Conservation (phyloP, 2,329 filamentous ascomycete genomes). For the Graphilbum ipis-grandicollis region DNA sequence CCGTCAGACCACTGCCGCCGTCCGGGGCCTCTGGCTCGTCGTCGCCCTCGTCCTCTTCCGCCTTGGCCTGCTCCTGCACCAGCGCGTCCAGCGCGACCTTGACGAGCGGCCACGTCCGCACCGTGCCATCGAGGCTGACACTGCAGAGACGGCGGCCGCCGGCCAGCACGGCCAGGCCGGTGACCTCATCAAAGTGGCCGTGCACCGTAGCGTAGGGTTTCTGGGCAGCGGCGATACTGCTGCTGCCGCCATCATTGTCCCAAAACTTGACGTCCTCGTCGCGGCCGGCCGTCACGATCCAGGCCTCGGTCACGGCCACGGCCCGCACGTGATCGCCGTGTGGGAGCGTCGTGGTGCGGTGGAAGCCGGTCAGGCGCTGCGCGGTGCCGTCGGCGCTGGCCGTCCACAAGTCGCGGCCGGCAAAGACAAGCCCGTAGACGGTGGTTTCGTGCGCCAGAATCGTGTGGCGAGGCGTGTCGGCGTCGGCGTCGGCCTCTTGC, state of each 20-base stretch:
- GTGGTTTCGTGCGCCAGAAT: constrained; percentile 80
- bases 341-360: constrained; percentile 47
- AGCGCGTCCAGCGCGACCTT: constrained; percentile 36
- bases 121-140: constrained; percentile 76
- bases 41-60: constrained; percentile 33
- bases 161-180: constrained; percentile 51
- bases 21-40: constrained; percentile 11
- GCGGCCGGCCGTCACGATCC: constrained; percentile 74
- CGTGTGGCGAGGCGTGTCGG: constrained; percentile 19
- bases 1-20: constrained; percentile 49
- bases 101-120: constrained; percentile 66
- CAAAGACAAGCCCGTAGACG: constrained; percentile 63
- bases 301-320: constrained; percentile 56
- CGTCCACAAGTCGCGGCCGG: constrained; percentile 54
- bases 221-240: constrained; percentile 41
- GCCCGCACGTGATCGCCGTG: constrained; percentile 88
- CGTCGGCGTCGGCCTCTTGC: constrained; percentile 23
- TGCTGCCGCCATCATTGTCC: constrained; percentile 15
- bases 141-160: constrained; percentile 46
- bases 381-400: constrained; percentile 80
- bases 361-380: constrained; percentile 59
- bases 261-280: constrained; percentile 88
- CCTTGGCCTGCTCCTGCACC: constrained; percentile 28
- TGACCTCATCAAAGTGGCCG: constrained; percentile 90
- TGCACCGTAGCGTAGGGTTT: constrained; percentile 56